Conservation (phyloP, 345 rosid genomes). For the Noccaea caerulescens region DNA sequence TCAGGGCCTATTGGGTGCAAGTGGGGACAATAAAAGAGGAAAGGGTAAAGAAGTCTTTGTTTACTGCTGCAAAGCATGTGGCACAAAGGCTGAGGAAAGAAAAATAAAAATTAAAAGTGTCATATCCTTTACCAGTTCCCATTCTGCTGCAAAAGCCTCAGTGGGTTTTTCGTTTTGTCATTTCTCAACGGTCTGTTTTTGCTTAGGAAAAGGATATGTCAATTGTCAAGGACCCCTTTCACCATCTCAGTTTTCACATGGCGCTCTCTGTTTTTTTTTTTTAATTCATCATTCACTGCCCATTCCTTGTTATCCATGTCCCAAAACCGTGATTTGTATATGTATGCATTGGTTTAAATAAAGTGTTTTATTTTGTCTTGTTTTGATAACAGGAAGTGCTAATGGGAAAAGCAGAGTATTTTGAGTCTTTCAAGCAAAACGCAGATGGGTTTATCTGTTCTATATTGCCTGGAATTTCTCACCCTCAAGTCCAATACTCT, state of each 20-base stretch:
- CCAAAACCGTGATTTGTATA: not conserved
- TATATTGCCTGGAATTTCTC: conserved; percentile 86
- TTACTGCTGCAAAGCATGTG: conserved; percentile 43
- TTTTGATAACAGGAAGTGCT: conserved; percentile 72
- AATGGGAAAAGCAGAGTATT: conserved; percentile 92
- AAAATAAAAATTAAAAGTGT: conserved; percentile 16
- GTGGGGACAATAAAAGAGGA: conserved; percentile 35
- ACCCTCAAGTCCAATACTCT: conserved; percentile 93
- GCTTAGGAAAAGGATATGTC: conserved; percentile 24
- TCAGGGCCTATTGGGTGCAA: conserved; percentile 30
- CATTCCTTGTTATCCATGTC: conserved; percentile 17
- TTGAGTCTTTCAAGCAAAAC: conserved; percentile 82
- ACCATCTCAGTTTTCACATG: conserved; percentile 36
- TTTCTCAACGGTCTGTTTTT: conserved; percentile 40
- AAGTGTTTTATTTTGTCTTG: conserved; percentile 16
- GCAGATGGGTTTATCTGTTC: conserved; percentile 95
- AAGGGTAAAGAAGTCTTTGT: conserved; percentile 34
- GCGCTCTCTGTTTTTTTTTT: conserved; percentile 9
- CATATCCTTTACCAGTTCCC: conserved; percentile 45
- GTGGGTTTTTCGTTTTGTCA: conserved; percentile 40
- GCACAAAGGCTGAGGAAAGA: conserved; percentile 30
- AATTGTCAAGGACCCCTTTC: conserved; percentile 28
- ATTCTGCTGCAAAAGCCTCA: conserved; percentile 37
- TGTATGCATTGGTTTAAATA: conserved; percentile 5
- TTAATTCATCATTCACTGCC: conserved; percentile 9